Base-by-base conservation (phyloP, 164 flowering plant genomes). In the Umbellularia californica region DNA sequence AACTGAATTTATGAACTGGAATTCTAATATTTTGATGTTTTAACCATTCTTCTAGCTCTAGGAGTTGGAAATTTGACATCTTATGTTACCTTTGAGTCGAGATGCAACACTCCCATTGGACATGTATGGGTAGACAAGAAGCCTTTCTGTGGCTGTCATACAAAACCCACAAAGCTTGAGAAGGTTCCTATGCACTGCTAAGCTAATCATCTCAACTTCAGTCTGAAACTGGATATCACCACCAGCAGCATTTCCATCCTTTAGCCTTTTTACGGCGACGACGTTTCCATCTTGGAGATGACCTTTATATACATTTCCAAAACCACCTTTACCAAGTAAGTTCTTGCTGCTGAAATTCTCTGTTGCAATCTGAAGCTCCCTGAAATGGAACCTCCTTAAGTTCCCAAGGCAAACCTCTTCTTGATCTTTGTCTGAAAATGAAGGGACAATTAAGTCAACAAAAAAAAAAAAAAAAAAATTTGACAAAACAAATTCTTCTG, bases 151-250 rank as follows among this genome's bases (percentile, higher is more conserved):
- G 74, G 85, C 87, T 60, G 89, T 90, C 20, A 83, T 74, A 81
- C 96, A 91, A 70, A 91, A 91, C 0, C 96, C 96, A 77, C 77
- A 84, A 15, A 90, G 92, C 71, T 85, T 84, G 51, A 91, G 91
- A 67, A 91, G 92, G 84, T 90, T 90, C 60, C 93, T 87, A 79
- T 91, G 96, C n/a, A 91, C 82, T n/a, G 93, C 96, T 71, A 90
- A 75, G 78, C 96, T 88, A 76, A 91, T 91, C 80, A 85, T 82
- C 85, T 90, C 90, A 5, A 91, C 91, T 84, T 91, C 96, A 51
- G 92, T 91, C 82, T 91, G 96, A 77, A 91, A 91, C 74, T 91
- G 93, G 75, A 86, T 78, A 80, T 90, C 96, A 51, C 95, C 90
- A 12, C 90, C 92, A 64, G 76, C 81, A 11, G 88, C 84, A 73